Conservation (phyloP, 192 early-diverging fungal genomes). For the Lobosporangium transversale region DNA sequence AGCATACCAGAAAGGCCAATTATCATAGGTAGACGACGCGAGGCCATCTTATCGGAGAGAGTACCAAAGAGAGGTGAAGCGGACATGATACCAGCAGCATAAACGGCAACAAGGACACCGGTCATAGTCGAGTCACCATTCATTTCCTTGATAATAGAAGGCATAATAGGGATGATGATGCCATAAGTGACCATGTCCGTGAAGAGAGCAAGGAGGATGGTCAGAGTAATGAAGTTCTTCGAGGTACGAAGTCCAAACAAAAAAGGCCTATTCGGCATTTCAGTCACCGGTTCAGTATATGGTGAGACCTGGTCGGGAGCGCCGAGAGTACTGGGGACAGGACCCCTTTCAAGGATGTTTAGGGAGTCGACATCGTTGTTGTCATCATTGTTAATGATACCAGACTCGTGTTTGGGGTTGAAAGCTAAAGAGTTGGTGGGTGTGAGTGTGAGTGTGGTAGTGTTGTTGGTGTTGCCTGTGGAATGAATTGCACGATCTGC, state of each 20-base stretch:
- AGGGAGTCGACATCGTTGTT: background rate
- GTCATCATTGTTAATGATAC: background rate
- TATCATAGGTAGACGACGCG: conserved; percentile 75
- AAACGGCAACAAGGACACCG: conserved; percentile 73
- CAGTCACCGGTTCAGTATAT: too few relatives aligned
- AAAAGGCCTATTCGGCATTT: conserved; percentile 34
- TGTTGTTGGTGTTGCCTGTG: background rate
- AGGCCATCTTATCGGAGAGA: conserved; percentile 75
- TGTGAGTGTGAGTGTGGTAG: background rate
- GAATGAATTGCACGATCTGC: conserved; percentile 28
- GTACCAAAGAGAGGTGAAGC: conserved; percentile 72
- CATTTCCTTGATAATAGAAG: conserved; percentile 69
- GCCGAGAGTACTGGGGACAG: too few relatives aligned
- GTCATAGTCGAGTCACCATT: conserved; percentile 65
- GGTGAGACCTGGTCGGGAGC: too few relatives aligned
- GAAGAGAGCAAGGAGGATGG: conserved; percentile 43
- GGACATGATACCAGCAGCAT: conserved; percentile 69
- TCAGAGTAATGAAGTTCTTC: conserved; percentile 46
- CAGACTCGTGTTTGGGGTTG: background rate
- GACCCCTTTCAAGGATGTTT: conserved; percentile 15
- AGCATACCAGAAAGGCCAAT: conserved; percentile 70
- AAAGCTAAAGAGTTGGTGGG: background rate
- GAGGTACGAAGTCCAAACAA: conserved; percentile 24
- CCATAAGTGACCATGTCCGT: conserved; percentile 70
- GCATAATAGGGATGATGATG: conserved; percentile 75